Evolutionary conservation across 495 filamentous ascomycete species (phyloP).

Genomic region (Penicillium canescens): DNA sequence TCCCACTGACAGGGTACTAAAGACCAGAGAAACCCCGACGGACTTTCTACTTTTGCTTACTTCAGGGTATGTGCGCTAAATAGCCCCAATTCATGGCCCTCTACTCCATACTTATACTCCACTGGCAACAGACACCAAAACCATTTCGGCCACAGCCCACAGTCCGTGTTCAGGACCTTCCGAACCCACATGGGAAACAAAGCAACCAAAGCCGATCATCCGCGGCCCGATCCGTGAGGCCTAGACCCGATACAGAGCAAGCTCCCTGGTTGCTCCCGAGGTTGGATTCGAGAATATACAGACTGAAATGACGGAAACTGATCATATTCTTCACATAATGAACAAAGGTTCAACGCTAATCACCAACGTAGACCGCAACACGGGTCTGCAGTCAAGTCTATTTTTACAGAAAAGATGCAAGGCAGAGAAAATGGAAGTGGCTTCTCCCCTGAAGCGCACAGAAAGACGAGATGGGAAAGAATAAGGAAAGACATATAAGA

Average conservation of each 20-base stretch:
- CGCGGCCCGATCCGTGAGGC: slow-evolving; percentile 6
- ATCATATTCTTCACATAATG: slow-evolving; percentile 45
- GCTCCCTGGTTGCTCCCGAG: neutral
- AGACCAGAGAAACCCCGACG: too few relatives aligned
- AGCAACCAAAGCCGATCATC: slow-evolving; percentile 2
- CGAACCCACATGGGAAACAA: slow-evolving; percentile 1
- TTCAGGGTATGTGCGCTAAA: too few relatives aligned
- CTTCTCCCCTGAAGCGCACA: slow-evolving; percentile 17
- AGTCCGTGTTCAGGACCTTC: neutral
- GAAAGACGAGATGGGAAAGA: slow-evolving; percentile 14
- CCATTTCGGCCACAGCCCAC: neutral
- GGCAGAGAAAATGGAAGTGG: slow-evolving; percentile 14
- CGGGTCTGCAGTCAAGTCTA: slow-evolving; percentile 39
- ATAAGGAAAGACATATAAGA: slow-evolving; percentile 15
- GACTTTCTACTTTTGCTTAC: too few relatives aligned
- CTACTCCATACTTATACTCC: too few relatives aligned
- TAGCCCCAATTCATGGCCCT: too few relatives aligned
- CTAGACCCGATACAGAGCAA: slow-evolving; percentile 9
- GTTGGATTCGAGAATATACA: neutral
- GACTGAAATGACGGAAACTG: slow-evolving; percentile 25
- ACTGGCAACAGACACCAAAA: too few relatives aligned
- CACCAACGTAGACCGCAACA: slow-evolving; percentile 35
- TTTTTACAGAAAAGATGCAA: slow-evolving; percentile 46
- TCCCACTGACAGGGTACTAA: too few relatives aligned
- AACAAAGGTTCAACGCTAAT: slow-evolving; percentile 43